phyloP scores from a whole-genome alignment of 2,329 filamentous ascomycete genomes.

The Calonectria pseudoturangicola region DNA sequence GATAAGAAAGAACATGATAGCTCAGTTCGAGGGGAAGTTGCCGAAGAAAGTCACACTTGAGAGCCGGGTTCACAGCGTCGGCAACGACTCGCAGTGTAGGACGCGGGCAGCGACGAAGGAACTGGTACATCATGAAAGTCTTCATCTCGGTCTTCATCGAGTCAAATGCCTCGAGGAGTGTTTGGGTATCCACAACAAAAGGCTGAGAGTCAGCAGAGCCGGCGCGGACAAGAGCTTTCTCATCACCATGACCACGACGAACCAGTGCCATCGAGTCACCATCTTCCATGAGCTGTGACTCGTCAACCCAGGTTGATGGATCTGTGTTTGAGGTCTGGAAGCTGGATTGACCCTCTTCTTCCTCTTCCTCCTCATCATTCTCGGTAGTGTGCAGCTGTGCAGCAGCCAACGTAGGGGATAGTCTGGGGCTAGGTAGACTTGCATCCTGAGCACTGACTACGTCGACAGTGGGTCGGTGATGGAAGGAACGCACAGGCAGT shows the following conservation, averaged over 20 bases:
- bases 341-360: conserved; percentile 61
- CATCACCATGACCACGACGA: conserved; percentile 48
- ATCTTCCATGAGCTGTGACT: conserved; percentile 63
- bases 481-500: conserved; percentile 67
- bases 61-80: conserved; percentile 91
- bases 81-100: conserved; percentile 93
- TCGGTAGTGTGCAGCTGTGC: conserved; percentile 71
- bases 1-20: conserved; percentile 89
- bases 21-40: conserved; percentile 90
- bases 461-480: conserved; percentile 75
- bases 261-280: conserved; percentile 55
- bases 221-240: conserved; percentile 53
- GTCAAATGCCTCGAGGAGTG: conserved; percentile 92
- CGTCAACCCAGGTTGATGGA: conserved; percentile 61
- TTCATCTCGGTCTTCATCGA: conserved; percentile 94
- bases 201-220: conserved; percentile 49
- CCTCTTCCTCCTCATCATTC: conserved; percentile 61
- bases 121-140: conserved; percentile 96
- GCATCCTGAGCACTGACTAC: conserved; percentile 88
- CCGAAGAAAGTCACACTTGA: conserved; percentile 94
- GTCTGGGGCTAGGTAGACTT: conserved; percentile 93
- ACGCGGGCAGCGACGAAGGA: conserved; percentile 90
- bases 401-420: conserved; percentile 93
- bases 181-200: conserved; percentile 85
- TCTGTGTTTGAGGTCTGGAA: conserved; percentile 58